These are phyloP conservation scores for Coleophoma eucalyptorum DNA, from an alignment of 2,329 filamentous ascomycete genomes.

Conservation along the genomic window DNA sequence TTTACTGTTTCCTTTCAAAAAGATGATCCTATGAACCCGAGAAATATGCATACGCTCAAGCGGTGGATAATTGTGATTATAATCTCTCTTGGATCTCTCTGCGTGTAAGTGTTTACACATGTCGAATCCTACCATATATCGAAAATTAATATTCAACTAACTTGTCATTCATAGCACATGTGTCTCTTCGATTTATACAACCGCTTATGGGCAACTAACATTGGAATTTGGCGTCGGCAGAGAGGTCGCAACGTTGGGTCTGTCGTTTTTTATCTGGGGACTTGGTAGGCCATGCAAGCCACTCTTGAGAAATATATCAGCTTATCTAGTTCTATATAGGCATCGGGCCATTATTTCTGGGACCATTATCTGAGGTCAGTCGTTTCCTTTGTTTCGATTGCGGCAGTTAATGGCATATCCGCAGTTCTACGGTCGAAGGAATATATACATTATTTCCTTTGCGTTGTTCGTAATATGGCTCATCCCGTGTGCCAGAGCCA, in stretches of 20 bases:
- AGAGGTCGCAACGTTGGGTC: slow-evolving; percentile 72
- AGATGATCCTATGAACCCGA: slow-evolving; percentile 69
- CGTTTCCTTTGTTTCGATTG: too few relatives aligned
- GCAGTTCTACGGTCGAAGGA: slow-evolving; percentile 76
- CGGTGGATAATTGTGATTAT: slow-evolving; percentile 81
- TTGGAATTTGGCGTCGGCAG: slow-evolving; percentile 68
- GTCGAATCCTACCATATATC: neutral
- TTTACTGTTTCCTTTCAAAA: slow-evolving; percentile 36
- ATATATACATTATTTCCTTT: slow-evolving; percentile 76
- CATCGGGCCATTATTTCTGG: slow-evolving; percentile 51
- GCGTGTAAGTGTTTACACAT: slow-evolving; percentile 65
- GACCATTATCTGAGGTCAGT: slow-evolving; percentile 43
- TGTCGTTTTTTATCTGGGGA: slow-evolving; percentile 70
- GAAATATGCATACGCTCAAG: slow-evolving; percentile 58
- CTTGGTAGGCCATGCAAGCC: too few relatives aligned
- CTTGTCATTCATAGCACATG: slow-evolving; percentile 55
- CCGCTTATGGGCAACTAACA: slow-evolving; percentile 74
- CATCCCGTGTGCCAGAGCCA: slow-evolving; percentile 76
- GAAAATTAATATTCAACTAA: too few relatives aligned
- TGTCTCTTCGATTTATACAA: slow-evolving; percentile 84
- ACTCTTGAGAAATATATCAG: too few relatives aligned
- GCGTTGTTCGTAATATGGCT: slow-evolving; percentile 74
- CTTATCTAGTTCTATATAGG: slow-evolving; percentile 54
- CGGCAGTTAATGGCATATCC: too few relatives aligned
- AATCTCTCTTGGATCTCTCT: slow-evolving; percentile 68